Evolutionary conservation across 352 stramenopile genomes (phyloP).

Genomic region (Phytopythium mirpurense): DNA sequence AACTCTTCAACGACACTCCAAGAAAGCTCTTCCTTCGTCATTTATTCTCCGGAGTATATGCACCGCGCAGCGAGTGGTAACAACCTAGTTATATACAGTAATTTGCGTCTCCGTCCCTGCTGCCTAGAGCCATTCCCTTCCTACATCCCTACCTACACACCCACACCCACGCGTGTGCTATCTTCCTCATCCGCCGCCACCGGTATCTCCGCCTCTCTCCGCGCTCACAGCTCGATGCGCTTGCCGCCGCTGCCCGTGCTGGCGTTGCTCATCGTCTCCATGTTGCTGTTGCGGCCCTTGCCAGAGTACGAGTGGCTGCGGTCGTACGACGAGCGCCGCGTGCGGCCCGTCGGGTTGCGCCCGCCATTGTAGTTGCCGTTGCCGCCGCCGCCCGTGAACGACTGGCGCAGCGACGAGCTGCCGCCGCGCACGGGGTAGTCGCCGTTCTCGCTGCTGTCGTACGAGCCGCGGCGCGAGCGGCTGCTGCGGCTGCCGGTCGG

Average conservation of each 20-base stretch:
- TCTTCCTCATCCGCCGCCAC: no score
- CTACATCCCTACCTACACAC: no score
- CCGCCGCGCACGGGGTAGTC: conserved; percentile 26
- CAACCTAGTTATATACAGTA: no score
- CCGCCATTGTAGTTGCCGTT: conserved; percentile 14
- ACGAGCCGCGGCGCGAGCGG: conserved; percentile 44
- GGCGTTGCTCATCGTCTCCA: conserved; percentile 47
- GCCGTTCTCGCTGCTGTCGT: conserved; percentile 35
- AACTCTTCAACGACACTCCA: no score
- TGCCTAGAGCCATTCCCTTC: no score
- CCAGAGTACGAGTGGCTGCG: conserved; percentile 37
- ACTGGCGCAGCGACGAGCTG: conserved; percentile 29
- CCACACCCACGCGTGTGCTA: no score
- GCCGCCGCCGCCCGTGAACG: conserved; percentile 24
- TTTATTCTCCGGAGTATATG: no score
- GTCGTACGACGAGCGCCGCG: conserved; percentile 61
- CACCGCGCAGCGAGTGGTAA: no score
- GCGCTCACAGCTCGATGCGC: conserved; percentile 61
- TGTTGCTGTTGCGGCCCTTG: conserved; percentile 21
- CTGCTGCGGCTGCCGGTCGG: conserved; percentile 27
- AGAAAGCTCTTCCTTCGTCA: no score
- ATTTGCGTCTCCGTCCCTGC: no score
- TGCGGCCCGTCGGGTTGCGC: conserved; percentile 16
- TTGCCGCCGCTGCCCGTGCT: conserved; percentile 58
- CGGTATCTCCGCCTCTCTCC: background rate